A percentile compares a stretch with the other conserved stretches of the same genome.
These are phyloP conservation scores for Camelina laxa DNA, from an alignment of 345 rosid species.

Conservation along the genomic window DNA sequence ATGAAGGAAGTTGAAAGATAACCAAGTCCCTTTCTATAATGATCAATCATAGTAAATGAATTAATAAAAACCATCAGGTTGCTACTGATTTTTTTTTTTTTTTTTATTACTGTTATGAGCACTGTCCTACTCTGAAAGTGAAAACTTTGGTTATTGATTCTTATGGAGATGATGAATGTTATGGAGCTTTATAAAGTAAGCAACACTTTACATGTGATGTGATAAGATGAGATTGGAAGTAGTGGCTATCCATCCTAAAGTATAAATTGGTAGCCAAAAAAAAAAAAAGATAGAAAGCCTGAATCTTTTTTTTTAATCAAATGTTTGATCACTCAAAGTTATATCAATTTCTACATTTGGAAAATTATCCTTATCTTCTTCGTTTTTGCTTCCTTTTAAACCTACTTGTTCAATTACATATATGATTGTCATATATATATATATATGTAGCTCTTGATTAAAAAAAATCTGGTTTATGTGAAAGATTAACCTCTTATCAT, in stretches of 20 bases:
- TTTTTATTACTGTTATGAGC: not conserved
- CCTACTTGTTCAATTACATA: too few species aligned
- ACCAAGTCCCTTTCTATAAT: not conserved
- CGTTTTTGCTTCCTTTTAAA: too few species aligned
- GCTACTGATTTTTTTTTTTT: not conserved
- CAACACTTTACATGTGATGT: slow-evolving; percentile 21
- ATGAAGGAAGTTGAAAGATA: slow-evolving; percentile 22
- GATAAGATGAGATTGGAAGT: slow-evolving; percentile 25
- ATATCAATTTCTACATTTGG: not conserved
- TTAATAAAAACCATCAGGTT: not conserved
- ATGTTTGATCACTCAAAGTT: not conserved
- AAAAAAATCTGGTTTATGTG: not conserved
- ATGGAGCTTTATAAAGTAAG: slow-evolving; percentile 4
- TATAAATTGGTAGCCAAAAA: not conserved
- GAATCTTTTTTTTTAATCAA: not conserved
- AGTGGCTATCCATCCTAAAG: slow-evolving; percentile 18
- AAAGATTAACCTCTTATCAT: not conserved
- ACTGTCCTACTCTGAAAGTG: not conserved
- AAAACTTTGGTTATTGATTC: not conserved
- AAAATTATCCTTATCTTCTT: too few species aligned
- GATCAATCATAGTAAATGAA: not conserved
- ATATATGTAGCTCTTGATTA: not conserved
- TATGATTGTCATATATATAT: too few species aligned
- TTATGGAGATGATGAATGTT: not conserved
- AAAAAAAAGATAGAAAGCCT: not conserved